Evolutionary conservation across 164 flowering plant genomes (phyloP), one percentile per base, ranked within the genome.

Genomic region (Akebia trifoliata): DNA sequence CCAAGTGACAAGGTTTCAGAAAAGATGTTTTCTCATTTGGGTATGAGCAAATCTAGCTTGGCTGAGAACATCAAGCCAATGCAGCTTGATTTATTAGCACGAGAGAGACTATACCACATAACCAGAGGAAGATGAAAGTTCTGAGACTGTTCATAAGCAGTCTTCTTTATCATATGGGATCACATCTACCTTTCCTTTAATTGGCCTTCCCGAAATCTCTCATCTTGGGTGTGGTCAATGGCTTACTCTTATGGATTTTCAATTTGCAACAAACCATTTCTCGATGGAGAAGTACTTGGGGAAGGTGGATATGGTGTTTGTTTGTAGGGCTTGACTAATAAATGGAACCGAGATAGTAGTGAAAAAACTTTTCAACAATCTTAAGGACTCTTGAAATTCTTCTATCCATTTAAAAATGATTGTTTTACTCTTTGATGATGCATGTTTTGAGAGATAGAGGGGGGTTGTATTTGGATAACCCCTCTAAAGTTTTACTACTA

Each of bases 221-320:
- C 95, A 85, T 70, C 92, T 90, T 70, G 97, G 95, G 4, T 90
- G 97, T 95, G 97, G 97, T 24, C 97, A 87, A 58, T 90, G 97
- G 95, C 87, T 90, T 68, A 90, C 97, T 11, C 84, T 90, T 21
- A 73, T 95, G 61, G 95, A 90, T 66, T 90, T 90, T 47, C 74
- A 87, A 29, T 59, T 66, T 37, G 90, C 88, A 2, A 90, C 97
- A 2, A 74, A 72, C 50, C 81, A 81, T 29, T 87, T 90, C 62
- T 70, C 93, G 1, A 38, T 75, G 12, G 86, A 79, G 29, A 79
- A 87, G 67, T 85, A 30, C 69, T 90, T 65, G 97, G 97, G 31
- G 97, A 90, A 66, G 97, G 97, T 69, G 97, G 97, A 45, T 90
- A 90, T 77, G 97, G 97, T 7, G 74, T n/a, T 87, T 67, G 97